A percentile compares a stretch with the other conserved stretches of the same genome.
phyloP scores from a whole-genome alignment of 176 grass and related monocot species.

The Oropetium thomaeum region DNA sequence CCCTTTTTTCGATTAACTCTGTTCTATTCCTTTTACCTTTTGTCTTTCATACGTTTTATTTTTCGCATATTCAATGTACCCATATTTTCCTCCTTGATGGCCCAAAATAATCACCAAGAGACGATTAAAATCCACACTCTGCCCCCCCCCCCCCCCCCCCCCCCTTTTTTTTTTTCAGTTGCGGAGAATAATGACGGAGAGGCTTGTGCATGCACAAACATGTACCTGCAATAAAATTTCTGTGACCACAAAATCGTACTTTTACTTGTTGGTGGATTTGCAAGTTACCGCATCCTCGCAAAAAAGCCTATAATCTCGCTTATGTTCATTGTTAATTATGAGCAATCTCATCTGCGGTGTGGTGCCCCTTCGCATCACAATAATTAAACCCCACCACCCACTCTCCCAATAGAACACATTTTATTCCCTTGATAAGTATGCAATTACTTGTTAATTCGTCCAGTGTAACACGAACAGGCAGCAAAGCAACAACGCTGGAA shows the following conservation, averaged over 20 bases:
- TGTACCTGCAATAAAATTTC: background rate
- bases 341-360: background rate
- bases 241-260: background rate
- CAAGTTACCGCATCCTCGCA: background rate
- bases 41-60: background rate
- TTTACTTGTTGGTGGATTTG: slow-evolving; percentile 21
- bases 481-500: slow-evolving; percentile 6
- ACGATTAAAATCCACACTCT: background rate
- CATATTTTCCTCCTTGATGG: background rate
- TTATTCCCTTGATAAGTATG: slow-evolving; percentile 16
- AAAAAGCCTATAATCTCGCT: background rate
- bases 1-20: too few relatives aligned
- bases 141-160: too few relatives aligned
- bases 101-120: background rate
- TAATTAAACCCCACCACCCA: slow-evolving; percentile 10
- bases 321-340: background rate
- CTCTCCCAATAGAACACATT: background rate
- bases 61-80: background rate
- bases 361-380: slow-evolving; percentile 33
- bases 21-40: too few relatives aligned
- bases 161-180: background rate
- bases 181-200: background rate
- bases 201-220: background rate
- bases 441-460: slow-evolving; percentile 18
- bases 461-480: background rate